Evolutionary conservation across 495 filamentous ascomycete species (phyloP).

Genomic region (Neurospora africana): DNA sequence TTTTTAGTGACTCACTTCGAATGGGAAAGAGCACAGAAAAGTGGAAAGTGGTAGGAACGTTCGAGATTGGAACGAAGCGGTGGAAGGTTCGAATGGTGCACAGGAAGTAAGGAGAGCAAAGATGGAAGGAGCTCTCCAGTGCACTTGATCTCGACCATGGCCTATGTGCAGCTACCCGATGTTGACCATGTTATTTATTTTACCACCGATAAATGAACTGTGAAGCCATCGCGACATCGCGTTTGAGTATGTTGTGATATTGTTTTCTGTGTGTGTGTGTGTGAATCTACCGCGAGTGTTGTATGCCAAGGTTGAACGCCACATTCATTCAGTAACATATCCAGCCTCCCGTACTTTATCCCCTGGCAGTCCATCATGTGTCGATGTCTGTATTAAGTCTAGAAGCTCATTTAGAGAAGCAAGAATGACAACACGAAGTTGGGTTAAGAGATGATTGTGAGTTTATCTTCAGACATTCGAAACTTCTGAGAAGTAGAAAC

Average conservation of each 20-base stretch:
- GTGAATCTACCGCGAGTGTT: neutral
- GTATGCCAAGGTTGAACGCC: neutral
- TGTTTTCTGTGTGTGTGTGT: neutral
- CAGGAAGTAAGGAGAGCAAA: neutral
- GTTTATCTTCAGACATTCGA: neutral
- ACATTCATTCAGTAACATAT: neutral
- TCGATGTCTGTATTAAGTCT: neutral
- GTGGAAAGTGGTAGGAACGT: neutral
- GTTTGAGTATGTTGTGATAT: neutral
- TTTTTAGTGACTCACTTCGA: neutral
- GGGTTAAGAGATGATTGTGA: neutral
- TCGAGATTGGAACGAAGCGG: neutral
- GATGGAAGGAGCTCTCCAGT: neutral
- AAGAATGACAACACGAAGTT: neutral
- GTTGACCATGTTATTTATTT: neutral
- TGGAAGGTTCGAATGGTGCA: neutral
- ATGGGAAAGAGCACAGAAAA: neutral
- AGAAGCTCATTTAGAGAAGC: neutral
- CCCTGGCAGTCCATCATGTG: too few species aligned
- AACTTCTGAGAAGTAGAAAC: neutral
- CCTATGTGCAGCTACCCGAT: neutral
- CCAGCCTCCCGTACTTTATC: neutral
- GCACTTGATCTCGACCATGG: neutral
- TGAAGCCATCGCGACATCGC: neutral
- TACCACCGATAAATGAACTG: neutral